Conservation (phyloP, 495 filamentous ascomycete genomes). For the Collariella sp. region DNA sequence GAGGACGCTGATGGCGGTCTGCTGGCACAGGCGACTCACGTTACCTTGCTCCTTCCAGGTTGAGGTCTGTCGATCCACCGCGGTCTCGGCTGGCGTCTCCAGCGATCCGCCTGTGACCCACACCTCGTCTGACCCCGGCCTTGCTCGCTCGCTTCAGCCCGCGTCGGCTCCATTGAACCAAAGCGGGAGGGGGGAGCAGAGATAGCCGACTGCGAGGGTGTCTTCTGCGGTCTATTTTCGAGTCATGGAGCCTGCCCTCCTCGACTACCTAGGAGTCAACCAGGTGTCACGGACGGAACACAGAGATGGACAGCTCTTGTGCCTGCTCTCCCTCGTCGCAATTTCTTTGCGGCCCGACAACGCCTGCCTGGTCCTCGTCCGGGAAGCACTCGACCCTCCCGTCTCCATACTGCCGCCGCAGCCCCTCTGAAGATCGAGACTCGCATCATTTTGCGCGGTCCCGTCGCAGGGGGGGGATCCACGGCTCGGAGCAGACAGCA, state of each 20-base stretch:
- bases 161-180: conserved; percentile 19
- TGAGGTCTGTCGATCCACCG: conserved; percentile 3
- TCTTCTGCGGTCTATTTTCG: no score
- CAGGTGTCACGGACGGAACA: no score
- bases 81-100: conserved; percentile 13
- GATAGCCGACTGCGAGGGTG: conserved; percentile 5
- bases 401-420: conserved; percentile 20
- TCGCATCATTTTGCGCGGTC: conserved; percentile 18
- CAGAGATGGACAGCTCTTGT: no score
- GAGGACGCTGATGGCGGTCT: no score
- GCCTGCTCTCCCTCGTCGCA: background rate
- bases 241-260: no score
- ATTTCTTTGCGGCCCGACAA: background rate
- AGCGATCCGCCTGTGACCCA: conserved; percentile 14
- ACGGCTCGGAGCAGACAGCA: no score
- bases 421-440: conserved; percentile 20
- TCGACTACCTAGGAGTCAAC: no score
- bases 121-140: conserved; percentile 6
- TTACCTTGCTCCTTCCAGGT: no score
- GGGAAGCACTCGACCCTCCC: background rate
- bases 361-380: background rate
- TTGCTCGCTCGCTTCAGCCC: conserved; percentile 26
- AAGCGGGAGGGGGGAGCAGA: background rate
- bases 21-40: background rate
- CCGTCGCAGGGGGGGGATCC: conserved; percentile 19